A percentile compares a stretch with the other conserved stretches of the same genome.
Evolutionary conservation across 2,329 filamentous ascomycete genomes (phyloP).

Genomic region (Aureobasidium mangrovei): DNA sequence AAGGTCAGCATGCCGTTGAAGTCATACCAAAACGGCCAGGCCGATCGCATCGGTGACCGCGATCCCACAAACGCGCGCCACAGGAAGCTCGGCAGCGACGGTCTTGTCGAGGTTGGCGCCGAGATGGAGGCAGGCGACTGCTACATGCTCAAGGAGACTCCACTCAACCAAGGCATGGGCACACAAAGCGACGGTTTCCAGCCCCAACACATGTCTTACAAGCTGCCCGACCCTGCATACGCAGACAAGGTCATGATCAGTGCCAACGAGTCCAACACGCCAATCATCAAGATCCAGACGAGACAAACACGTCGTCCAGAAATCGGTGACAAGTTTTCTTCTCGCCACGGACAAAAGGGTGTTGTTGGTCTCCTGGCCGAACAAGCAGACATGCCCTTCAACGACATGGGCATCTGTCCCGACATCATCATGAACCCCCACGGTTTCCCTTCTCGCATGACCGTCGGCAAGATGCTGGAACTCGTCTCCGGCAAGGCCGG

Average conservation of each 20-base stretch:
- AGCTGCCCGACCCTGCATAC: constrained; percentile 73
- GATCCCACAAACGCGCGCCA: constrained; percentile 45
- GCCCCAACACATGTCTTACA: constrained; percentile 28
- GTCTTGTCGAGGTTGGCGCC: constrained; percentile 78
- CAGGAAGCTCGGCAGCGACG: constrained; percentile 72
- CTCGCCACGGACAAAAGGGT: constrained; percentile 95
- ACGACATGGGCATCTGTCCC: constrained; percentile 79
- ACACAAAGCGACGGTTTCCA: constrained; percentile 31
- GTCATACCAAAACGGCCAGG: constrained; percentile 74
- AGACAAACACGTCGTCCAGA: constrained; percentile 93
- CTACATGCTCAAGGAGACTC: constrained; percentile 84
- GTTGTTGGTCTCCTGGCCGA: constrained; percentile 95
- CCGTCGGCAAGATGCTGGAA: constrained; percentile 94
- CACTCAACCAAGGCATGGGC: constrained; percentile 66
- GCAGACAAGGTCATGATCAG: constrained; percentile 96
- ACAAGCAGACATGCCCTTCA: constrained; percentile 95
- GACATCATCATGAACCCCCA: constrained; percentile 99
- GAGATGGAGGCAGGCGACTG: constrained; percentile 69
- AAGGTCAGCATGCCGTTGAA: constrained; percentile 84
- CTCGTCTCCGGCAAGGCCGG: constrained; percentile 91
- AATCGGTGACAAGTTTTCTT: constrained; percentile 97
- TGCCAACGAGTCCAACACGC: constrained; percentile 75
- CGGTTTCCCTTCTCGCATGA: constrained; percentile 99
- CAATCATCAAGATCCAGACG: constrained; percentile 87
- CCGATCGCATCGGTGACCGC: constrained; percentile 53